Evolutionary conservation across 192 early-diverging fungal genomes (phyloP).

Genomic region (Backusella luteola): DNA sequence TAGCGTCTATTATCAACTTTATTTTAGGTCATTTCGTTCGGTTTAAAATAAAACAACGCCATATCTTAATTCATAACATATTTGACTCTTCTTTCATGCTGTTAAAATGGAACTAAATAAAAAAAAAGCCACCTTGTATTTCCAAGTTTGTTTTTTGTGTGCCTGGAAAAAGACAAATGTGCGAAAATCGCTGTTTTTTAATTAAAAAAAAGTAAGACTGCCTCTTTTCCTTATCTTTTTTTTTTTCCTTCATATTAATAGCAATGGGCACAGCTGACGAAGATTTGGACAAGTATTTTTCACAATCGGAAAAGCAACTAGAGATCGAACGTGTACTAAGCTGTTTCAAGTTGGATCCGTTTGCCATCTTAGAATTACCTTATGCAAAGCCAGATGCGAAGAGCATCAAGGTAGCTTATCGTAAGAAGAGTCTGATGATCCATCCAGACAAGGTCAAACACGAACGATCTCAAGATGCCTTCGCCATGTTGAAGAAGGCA

Average conservation of each 20-base stretch:
- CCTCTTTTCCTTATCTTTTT: background rate
- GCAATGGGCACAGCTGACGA: background rate
- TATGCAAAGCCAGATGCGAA: conserved; percentile 41
- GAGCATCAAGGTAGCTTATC: conserved; percentile 53
- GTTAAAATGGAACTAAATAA: background rate
- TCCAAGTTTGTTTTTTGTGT: background rate
- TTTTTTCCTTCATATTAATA: background rate
- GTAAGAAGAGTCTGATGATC: conserved; percentile 61
- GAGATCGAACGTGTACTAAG: conserved; percentile 59
- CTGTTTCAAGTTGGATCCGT: conserved; percentile 56
- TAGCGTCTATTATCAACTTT: background rate
- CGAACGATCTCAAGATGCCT: conserved; percentile 51
- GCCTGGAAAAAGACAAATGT: background rate
- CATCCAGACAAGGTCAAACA: conserved; percentile 63
- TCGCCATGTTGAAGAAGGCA: conserved; percentile 56
- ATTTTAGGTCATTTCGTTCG: background rate
- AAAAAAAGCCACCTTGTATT: background rate
- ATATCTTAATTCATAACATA: background rate
- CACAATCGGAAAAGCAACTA: conserved; percentile 52
- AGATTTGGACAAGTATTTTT: conserved; percentile 51
- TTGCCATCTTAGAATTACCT: conserved; percentile 51
- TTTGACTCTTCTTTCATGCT: background rate
- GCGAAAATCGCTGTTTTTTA: background rate
- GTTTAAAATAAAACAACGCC: background rate
- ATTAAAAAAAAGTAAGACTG: background rate